Base-by-base conservation (phyloP, 148 eudicot species). In the Nepenthes mirabilis region DNA sequence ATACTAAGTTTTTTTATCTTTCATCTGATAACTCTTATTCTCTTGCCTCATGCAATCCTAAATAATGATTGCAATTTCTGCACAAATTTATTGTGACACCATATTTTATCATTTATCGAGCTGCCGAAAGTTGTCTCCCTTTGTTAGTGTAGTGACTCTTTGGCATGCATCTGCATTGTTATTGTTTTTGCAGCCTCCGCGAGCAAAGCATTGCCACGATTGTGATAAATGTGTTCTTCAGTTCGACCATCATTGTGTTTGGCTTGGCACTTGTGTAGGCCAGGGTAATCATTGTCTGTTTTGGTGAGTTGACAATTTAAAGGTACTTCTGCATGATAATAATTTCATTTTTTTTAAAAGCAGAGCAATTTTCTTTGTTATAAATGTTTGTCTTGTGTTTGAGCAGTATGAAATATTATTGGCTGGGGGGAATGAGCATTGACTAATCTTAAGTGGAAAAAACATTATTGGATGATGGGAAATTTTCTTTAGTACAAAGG, bases 221-320 rank as follows among this genome's bases (percentile, higher is more conserved):
- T 93, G 98, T 74, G 96, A 88, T 75, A 88, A 72, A 72, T 93
- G 98, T 43, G 88, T 93, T 62, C 95, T 93, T 79, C 98, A 93
- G 72, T 93, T 93, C 73, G 98, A 93, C 74, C 98, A 93, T 78
- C 98, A 93, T 64, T 93, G 98, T 77, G 91, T 82, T 72, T 93
- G 98, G 98, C 91, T 93, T 64, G 98, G 98, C 62, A 88, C 91
- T 40, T 93, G 98, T 81, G 72, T 93, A 63, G 98, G 98, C 50
- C 95, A 82, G 84, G 85, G 83, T 33, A 93, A 93, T 68, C 98
- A 93, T 72, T 83, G 98, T 67, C 83, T 85, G 37, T 93, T 93
- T 79, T 93, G 98, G 98, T 88, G 68, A 76, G 94, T 77, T 12
- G 55, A 58, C 48, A 47, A 33, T 57, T 55, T 66, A 13, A 8